Conservation (phyloP, 192 early-diverging fungal genomes). For the Gorgonomyces haynaldii region DNA sequence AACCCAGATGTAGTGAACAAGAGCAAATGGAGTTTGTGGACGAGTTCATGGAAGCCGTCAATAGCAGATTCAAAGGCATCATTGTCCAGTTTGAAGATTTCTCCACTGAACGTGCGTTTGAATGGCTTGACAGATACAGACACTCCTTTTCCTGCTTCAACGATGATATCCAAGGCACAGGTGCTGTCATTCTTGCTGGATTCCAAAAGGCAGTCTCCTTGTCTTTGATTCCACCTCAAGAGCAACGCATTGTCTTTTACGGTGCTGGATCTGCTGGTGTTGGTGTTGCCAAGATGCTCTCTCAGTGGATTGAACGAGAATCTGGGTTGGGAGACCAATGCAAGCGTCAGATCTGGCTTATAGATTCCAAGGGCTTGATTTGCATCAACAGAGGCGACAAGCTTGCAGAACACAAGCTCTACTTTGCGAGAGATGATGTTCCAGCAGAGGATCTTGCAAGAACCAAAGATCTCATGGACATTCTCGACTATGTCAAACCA, state of each 20-base stretch:
- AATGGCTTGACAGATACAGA: constrained; percentile 67
- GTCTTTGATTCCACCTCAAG: constrained; percentile 47
- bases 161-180: constrained; percentile 84
- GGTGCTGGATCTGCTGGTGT: constrained; percentile 92
- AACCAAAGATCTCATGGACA: constrained; percentile 57
- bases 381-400: constrained; percentile 77
- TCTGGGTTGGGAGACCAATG: constrained; percentile 63
- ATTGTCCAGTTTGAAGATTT: constrained; percentile 97
- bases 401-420: constrained; percentile 24
- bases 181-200: constrained; percentile 85
- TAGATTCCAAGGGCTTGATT: constrained; percentile 87
- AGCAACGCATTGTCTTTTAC: constrained; percentile 86
- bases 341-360: constrained; percentile 65
- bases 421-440: constrained; percentile 81
- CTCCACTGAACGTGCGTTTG: constrained; percentile 84
- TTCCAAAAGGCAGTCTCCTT: constrained; percentile 44
- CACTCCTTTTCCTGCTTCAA: constrained; percentile 77
- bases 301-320: constrained; percentile 56
- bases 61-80: constrained; percentile 59
- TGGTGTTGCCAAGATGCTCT: constrained; percentile 85
- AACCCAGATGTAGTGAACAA: constrained; percentile 43
- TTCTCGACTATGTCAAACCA: constrained; percentile 78
- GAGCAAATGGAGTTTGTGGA: constrained; percentile 76
- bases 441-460: constrained; percentile 41
- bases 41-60: constrained; percentile 61